Base-by-base conservation (phyloP, 306 rosid species). In the Hippophae gyantsensis region DNA sequence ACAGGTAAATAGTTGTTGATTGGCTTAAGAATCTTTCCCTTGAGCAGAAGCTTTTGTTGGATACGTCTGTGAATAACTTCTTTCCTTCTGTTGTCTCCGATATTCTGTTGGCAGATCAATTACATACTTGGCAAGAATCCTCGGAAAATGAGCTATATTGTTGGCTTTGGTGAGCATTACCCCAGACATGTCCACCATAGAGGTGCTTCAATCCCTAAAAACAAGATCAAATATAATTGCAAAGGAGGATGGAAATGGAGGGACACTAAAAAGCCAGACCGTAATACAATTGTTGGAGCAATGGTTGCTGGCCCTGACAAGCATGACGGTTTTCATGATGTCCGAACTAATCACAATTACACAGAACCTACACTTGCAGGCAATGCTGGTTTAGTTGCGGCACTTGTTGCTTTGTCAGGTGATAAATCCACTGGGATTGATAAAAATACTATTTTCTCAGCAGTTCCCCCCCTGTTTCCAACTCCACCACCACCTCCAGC, bases 401-500 rank as follows among this genome's bases (percentile, higher is more conserved):
- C 97, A 18, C 87, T 90, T 1, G 76, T 90, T 42, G 97, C 92
- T 25, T 69, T 90, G 80, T 90, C 97, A 0, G 97, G 97, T 25
- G 97, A 90, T 55, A 83, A 75, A 58, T 48, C 74, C 63, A 57
- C 69, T 12, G 68, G 80, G 7, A 79, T 90, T 45, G 97, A 90
- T 71, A 90, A 87, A 72, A 90, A 90, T 69, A 90, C 96, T 10
- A 68, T 90, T 59, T 90, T 90, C 87, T 85, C 95, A 4, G 90
- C 97, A 11, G 86, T 90, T 72, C 97, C 97, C 9, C 97, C 97
- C 0, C 85, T 90, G 97, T 90, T 90, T 62, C 97, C 97, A 27
- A 90, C 95, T 48, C 97, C 97, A 1, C 97, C 97, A 5, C 97
- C 97, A n/a, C 97, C 97, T 57, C 97, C 97, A 45, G 92, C 97